Evolutionary conservation across 1,139 yeast genomes (phyloP).

Genomic region (Candida freyschussii): DNA sequence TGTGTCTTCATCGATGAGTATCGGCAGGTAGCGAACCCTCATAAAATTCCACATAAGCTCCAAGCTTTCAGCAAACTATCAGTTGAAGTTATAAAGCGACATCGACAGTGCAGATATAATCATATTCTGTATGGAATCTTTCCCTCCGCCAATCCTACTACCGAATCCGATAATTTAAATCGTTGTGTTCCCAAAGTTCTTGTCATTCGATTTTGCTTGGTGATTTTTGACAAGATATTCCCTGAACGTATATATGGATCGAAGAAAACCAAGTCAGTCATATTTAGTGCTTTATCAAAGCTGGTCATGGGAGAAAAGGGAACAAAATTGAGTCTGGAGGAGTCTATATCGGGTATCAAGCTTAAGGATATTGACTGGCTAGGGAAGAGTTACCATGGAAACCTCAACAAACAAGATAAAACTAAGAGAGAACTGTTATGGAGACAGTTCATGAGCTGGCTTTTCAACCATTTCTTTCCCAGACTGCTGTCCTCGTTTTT

Average conservation of each 20-base stretch:
- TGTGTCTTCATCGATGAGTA: slow-evolving; percentile 11
- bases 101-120: slow-evolving; percentile 10
- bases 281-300: slow-evolving; percentile 36
- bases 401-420: slow-evolving; percentile 37
- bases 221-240: slow-evolving; percentile 42
- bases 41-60: slow-evolving; percentile 10
- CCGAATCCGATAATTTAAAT: slow-evolving; percentile 8
- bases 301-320: slow-evolving; percentile 38
- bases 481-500: slow-evolving; percentile 52
- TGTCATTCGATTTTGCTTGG: slow-evolving; percentile 39
- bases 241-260: slow-evolving; percentile 58
- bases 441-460: slow-evolving; percentile 50
- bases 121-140: slow-evolving; percentile 12
- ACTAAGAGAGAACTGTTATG: slow-evolving; percentile 33
- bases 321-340: slow-evolving; percentile 28
- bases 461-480: slow-evolving; percentile 44
- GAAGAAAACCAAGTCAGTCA: slow-evolving; percentile 38
- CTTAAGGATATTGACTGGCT: slow-evolving; percentile 46
- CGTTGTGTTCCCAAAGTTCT: slow-evolving; percentile 25
- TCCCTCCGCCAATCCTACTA: not conserved
- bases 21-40: not conserved
- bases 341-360: slow-evolving; percentile 31
- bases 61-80: slow-evolving; percentile 9
- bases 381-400: slow-evolving; percentile 27
- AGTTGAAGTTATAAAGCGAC: slow-evolving; percentile 8